phyloP scores from a whole-genome alignment of 495 filamentous ascomycete genomes.

The Umbilicaria muhlenbergii region DNA sequence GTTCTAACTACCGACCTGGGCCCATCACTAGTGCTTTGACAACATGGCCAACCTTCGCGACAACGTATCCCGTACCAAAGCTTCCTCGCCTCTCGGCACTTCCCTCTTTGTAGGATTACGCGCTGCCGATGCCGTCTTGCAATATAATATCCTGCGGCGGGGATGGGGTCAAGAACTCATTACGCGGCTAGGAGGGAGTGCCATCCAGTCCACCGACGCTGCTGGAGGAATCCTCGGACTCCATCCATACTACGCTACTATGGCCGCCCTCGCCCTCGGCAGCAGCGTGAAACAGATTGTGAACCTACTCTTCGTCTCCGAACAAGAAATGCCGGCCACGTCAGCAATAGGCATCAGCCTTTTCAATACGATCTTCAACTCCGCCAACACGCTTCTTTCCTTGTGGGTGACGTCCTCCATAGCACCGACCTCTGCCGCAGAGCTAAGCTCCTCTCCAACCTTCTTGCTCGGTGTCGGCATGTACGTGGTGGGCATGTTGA shows the following conservation, averaged over 20 bases:
- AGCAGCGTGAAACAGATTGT: constrained; percentile 34
- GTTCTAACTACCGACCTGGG: too few species aligned
- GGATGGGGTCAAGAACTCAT: constrained; percentile 12
- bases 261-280: constrained; percentile 36
- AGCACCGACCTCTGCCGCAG: constrained; percentile 9
- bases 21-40: too few species aligned
- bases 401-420: constrained; percentile 24
- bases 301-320: constrained; percentile 22
- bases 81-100: constrained; percentile 29
- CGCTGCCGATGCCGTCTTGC: constrained; percentile 37
- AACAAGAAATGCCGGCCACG: constrained; percentile 26
- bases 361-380: constrained; percentile 34
- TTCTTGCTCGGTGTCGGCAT: constrained; percentile 24
- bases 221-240: constrained; percentile 33
- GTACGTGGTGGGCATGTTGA: constrained; percentile 30
- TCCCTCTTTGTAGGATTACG: constrained; percentile 41
- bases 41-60: too few species aligned
- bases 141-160: constrained; percentile 32
- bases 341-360: constrained; percentile 19
- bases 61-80: constrained; percentile 13
- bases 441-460: constrained; percentile 12
- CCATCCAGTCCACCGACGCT: constrained; percentile 2
- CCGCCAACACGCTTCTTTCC: constrained; percentile 28
- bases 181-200: constrained; percentile 8
- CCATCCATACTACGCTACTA: constrained; percentile 40